These are phyloP conservation scores for Lobosporangium transversale DNA, from an alignment of 192 early-diverging fungal genomes.

Conservation along the genomic window DNA sequence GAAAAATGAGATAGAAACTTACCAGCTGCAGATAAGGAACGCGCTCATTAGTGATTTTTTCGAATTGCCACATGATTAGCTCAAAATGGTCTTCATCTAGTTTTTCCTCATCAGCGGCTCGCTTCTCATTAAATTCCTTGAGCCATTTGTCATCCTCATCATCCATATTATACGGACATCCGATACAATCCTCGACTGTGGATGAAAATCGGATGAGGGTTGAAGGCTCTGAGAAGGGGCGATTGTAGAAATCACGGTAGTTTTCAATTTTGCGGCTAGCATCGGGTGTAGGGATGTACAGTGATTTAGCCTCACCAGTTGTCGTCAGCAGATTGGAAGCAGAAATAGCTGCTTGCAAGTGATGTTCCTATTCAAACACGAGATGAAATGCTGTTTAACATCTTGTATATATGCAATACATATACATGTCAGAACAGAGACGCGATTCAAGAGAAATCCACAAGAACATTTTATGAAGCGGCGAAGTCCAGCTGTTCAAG, in stretches of 20 bases:
- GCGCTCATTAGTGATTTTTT: slow-evolving; percentile 72
- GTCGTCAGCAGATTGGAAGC: slow-evolving; percentile 75
- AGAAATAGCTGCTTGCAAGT: slow-evolving; percentile 91
- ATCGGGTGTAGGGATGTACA: slow-evolving; percentile 93
- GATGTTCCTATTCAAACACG: slow-evolving; percentile 78
- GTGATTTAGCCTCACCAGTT: slow-evolving; percentile 63
- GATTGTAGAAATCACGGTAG: slow-evolving; percentile 76
- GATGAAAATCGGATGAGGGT: slow-evolving; percentile 88
- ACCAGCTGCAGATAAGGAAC: slow-evolving; percentile 55
- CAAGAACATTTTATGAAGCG: too few species aligned
- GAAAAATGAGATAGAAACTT: slow-evolving; percentile 11
- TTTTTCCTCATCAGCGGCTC: slow-evolving; percentile 28
- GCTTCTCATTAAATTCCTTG: slow-evolving; percentile 54
- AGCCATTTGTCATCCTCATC: slow-evolving; percentile 86
- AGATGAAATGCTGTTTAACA: neutral
- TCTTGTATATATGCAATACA: neutral
- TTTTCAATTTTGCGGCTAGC: slow-evolving; percentile 76
- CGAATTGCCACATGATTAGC: slow-evolving; percentile 78
- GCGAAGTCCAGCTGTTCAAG: too few species aligned
- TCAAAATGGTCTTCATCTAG: slow-evolving; percentile 84
- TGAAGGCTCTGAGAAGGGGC: slow-evolving; percentile 75
- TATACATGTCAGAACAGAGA: too few species aligned
- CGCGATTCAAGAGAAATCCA: too few species aligned
- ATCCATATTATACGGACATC: slow-evolving; percentile 90
- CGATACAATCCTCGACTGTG: slow-evolving; percentile 87